Evolutionary conservation across 495 filamentous ascomycete species (phyloP), one percentile per base, ranked within the genome.

Genomic region (Barbatosphaeria neglecta): DNA sequence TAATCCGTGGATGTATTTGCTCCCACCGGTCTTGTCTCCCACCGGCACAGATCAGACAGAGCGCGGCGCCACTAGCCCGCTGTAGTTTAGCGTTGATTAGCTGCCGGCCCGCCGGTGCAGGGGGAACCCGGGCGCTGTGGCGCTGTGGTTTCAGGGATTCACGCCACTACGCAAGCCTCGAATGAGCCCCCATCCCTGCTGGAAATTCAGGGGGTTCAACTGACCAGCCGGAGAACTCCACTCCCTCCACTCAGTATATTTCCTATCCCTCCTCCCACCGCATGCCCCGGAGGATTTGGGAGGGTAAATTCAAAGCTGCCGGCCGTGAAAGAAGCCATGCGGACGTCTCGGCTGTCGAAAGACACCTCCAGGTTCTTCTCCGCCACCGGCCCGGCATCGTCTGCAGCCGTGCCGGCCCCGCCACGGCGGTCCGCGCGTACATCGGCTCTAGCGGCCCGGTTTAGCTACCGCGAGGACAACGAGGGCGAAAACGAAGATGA

Each of bases 301-400:
- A n/a, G n/a, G n/a, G n/a, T n/a, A n/a, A n/a, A n/a, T 37, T 37
- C 11, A 3, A 37, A 37, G 33, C 11, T 13, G 4, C 33, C 6
- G 18, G 11, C 15, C 33, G 33, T 7, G 7, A 11, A 11, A 37
- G 5, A 7, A 16, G n/a, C 37, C 16, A 87, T 86, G 83, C 75
- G 78, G 45, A 79, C 76, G 25, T 82, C 77, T 24, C 70, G 74
- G 37, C 65, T 78, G 41, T 76, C 75, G 6, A 70, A 69, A 46
- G 77, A 82, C 24, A 79, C 79, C 4, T 63, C 76, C 15, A 78
- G 70, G 50, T 55, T 59, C 40, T 54, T 60, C 44, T 48, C 49
- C 41, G 39, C 31, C 43, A 28, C 27, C 16, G 13, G 41, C n/a
- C 56, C 63, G 43, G 53, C 55, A 50, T 48, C 50, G 22, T 40